phyloP scores from a whole-genome alignment of 805 yeast species.

The Starmerella potacharoeniae region DNA sequence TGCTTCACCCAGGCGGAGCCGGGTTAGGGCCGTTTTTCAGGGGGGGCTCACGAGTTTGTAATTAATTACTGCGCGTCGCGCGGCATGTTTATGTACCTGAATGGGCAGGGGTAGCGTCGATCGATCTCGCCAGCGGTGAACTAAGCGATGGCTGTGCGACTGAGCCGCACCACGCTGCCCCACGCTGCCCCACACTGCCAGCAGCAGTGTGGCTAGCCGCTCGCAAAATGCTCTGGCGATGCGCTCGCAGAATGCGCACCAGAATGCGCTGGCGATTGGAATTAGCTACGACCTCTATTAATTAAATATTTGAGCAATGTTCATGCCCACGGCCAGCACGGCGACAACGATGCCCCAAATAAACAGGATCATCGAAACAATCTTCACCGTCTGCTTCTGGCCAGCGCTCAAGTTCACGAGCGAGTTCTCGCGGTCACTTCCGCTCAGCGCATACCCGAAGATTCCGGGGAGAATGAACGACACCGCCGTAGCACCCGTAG shows the following conservation, averaged over 20 bases:
- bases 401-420: constrained; percentile 8
- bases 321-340: constrained; percentile 46
- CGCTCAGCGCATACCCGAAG: constrained; percentile 65
- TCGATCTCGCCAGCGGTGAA: too few relatives aligned
- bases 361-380: constrained; percentile 43
- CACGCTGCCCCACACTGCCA: too few relatives aligned
- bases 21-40: background rate
- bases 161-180: background rate
- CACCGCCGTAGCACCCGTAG: constrained; percentile 86
- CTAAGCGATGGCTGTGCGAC: too few relatives aligned
- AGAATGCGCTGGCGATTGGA: too few relatives aligned
- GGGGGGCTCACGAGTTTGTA: background rate
- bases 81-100: background rate
- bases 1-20: background rate
- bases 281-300: background rate
- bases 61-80: constrained; percentile 5
- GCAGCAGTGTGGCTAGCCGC: too few relatives aligned
- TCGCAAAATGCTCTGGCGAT: too few relatives aligned
- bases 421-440: constrained; percentile 24
- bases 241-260: too few relatives aligned
- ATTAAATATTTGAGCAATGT: constrained; percentile 13
- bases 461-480: constrained; percentile 85
- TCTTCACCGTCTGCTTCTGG: constrained; percentile 20
- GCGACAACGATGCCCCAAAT: constrained; percentile 63
- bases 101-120: background rate